Evolutionary conservation across 345 rosid genomes (phyloP).

Genomic region (Boechera retrofracta): DNA sequence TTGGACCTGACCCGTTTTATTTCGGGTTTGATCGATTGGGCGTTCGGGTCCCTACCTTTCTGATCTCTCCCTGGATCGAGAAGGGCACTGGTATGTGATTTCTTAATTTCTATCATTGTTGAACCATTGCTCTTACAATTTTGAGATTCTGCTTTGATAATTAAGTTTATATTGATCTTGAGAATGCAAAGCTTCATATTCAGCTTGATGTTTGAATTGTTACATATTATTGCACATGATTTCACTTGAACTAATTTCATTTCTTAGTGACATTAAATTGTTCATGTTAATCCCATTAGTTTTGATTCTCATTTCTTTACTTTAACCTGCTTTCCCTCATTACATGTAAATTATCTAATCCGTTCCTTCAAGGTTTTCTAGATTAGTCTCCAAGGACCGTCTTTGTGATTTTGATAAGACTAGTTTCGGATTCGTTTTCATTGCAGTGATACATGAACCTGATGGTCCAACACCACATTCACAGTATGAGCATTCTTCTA

Average conservation of each 20-base stretch:
- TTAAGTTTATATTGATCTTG: not conserved
- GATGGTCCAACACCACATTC: constrained; percentile 82
- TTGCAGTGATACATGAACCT: constrained; percentile 86
- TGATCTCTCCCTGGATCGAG: constrained; percentile 95
- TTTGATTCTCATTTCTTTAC: not conserved
- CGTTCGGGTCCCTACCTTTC: constrained; percentile 83
- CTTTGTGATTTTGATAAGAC: not conserved
- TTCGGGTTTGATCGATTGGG: constrained; percentile 92
- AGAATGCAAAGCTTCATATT: not conserved
- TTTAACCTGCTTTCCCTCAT: not conserved
- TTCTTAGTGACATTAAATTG: not conserved
- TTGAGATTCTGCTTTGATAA: not conserved
- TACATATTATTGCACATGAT: not conserved
- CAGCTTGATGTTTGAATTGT: constrained; percentile 2
- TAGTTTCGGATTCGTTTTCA: not conserved
- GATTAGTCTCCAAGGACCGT: not conserved
- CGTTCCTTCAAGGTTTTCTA: not conserved
- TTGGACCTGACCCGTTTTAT: constrained; percentile 90
- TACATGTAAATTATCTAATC: not conserved
- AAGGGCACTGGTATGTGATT: constrained; percentile 78
- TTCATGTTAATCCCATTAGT: not conserved
- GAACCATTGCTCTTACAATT: not conserved
- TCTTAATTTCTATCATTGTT: not conserved
- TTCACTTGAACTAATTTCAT: not conserved
- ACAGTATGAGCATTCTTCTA: constrained; percentile 91